Percentiles rank a stretch among this genome's conserved stretches.
These are phyloP conservation scores for Aspergillus sp. DNA, from an alignment of 2,329 filamentous ascomycete genomes.

Conservation along the genomic window DNA sequence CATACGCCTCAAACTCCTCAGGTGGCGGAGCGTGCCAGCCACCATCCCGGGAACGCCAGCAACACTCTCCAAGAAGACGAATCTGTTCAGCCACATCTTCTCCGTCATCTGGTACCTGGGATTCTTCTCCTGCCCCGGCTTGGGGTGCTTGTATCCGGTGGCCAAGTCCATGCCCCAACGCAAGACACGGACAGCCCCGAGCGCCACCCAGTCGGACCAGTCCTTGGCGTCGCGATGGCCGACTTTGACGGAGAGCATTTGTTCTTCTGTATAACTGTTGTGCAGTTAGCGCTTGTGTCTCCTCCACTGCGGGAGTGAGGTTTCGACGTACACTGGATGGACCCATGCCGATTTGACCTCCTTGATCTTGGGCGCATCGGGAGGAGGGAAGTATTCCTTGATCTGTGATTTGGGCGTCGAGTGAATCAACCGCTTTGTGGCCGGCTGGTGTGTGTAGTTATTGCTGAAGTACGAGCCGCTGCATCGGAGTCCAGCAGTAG, in stretches of 20 bases:
- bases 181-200: slow-evolving; percentile 74
- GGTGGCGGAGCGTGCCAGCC: slow-evolving; percentile 88
- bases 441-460: slow-evolving; percentile 20
- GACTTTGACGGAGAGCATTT: slow-evolving; percentile 75
- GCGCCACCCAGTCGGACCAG: slow-evolving; percentile 77
- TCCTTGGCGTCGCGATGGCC: slow-evolving; percentile 76
- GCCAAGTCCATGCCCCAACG: slow-evolving; percentile 80
- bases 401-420: slow-evolving; percentile 41
- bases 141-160: slow-evolving; percentile 79
- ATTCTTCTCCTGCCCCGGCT: slow-evolving; percentile 44
- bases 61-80: slow-evolving; percentile 92
- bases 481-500: slow-evolving; percentile 30
- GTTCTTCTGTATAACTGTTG: slow-evolving; percentile 68
- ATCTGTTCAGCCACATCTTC: slow-evolving; percentile 84
- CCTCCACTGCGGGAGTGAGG: not conserved
- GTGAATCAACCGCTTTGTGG: slow-evolving; percentile 41
- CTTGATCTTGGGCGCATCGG: slow-evolving; percentile 64
- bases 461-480: slow-evolving; percentile 24
- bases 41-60: slow-evolving; percentile 98
- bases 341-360: slow-evolving; percentile 70
- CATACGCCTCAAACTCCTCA: slow-evolving; percentile 80
- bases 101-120: slow-evolving; percentile 75
- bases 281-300: not conserved
- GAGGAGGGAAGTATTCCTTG: slow-evolving; percentile 62
- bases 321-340: slow-evolving; percentile 59